A percentile compares a stretch with the other conserved stretches of the same genome.
Evolutionary conservation across 139 green algal species (phyloP).

Genomic region (Tetraselmis chui): DNA sequence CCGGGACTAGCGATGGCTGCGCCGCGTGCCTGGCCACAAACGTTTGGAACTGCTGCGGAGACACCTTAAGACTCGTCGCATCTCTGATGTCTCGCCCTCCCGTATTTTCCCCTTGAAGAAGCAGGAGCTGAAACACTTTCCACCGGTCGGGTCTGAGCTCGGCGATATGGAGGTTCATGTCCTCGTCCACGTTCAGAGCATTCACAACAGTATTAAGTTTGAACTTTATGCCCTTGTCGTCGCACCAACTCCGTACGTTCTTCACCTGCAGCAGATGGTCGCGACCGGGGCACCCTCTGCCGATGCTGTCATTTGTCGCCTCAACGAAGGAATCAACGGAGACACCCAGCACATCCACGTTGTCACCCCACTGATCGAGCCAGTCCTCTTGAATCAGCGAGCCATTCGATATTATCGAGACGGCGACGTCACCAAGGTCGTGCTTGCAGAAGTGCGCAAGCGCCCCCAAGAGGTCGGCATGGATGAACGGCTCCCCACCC

Average conservation of each 20-base stretch:
- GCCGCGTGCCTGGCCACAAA: not conserved
- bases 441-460: not conserved
- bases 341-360: not conserved
- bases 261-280: not conserved
- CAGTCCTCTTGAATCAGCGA: not conserved
- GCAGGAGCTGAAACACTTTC: conserved; percentile 25
- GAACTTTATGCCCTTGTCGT: not conserved
- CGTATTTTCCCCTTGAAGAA: not conserved
- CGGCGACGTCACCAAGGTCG: not conserved
- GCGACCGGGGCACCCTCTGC: no score
- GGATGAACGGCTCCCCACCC: not conserved
- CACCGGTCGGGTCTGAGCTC: conserved; percentile 19
- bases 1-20: not conserved
- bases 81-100: not conserved
- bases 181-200: conserved; percentile 12
- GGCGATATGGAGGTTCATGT: conserved; percentile 12
- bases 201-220: conserved; percentile 26
- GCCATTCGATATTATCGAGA: not conserved
- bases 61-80: not conserved
- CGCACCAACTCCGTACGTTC: not conserved
- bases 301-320: not conserved
- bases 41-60: not conserved
- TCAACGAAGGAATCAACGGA: not conserved
- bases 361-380: not conserved
- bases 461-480: not conserved